phyloP scores from a whole-genome alignment of 2,329 filamentous ascomycete species.

The Diaporthe amygdali region DNA sequence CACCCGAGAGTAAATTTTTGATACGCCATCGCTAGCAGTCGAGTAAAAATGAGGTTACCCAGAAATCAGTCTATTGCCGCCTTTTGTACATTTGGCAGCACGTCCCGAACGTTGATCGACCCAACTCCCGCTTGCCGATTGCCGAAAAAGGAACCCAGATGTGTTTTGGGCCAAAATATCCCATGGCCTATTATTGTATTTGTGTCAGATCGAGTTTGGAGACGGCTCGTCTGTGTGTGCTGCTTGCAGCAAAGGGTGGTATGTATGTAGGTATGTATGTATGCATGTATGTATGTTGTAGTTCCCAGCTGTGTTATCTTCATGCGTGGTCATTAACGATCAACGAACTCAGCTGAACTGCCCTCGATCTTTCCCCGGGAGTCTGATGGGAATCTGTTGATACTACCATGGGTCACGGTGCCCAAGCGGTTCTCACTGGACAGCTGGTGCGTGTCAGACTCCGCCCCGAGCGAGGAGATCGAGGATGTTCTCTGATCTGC shows the following conservation, averaged over 20 bases:
- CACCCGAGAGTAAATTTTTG: slow-evolving; percentile 3
- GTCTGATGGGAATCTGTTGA: slow-evolving; percentile 58
- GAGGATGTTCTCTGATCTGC: slow-evolving; percentile 58
- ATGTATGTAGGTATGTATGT: neutral
- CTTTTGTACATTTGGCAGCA: slow-evolving; percentile 18
- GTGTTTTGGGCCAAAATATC: neutral
- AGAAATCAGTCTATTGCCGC: slow-evolving; percentile 23
- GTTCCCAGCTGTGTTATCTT: neutral
- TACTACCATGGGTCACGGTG: slow-evolving; percentile 62
- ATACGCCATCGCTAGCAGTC: slow-evolving; percentile 26
- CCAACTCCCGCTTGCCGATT: slow-evolving; percentile 7
- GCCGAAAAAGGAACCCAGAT: neutral
- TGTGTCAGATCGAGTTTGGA: neutral
- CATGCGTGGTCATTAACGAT: slow-evolving; percentile 30
- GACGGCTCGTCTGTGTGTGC: neutral
- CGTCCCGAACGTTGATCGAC: neutral
- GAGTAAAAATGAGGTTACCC: neutral
- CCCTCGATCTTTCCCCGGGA: slow-evolving; percentile 53
- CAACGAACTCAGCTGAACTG: slow-evolving; percentile 62
- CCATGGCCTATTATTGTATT: neutral
- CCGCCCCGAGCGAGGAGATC: slow-evolving; percentile 55
- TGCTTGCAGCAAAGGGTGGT: neutral
- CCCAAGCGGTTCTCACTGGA: slow-evolving; percentile 54
- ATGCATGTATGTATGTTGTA: neutral
- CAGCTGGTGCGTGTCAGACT: slow-evolving; percentile 34